Percentiles rank a stretch among this genome's conserved stretches.
These are phyloP conservation scores for Syzygium aromaticum DNA, from an alignment of 345 rosid genomes.

Conservation along the genomic window DNA sequence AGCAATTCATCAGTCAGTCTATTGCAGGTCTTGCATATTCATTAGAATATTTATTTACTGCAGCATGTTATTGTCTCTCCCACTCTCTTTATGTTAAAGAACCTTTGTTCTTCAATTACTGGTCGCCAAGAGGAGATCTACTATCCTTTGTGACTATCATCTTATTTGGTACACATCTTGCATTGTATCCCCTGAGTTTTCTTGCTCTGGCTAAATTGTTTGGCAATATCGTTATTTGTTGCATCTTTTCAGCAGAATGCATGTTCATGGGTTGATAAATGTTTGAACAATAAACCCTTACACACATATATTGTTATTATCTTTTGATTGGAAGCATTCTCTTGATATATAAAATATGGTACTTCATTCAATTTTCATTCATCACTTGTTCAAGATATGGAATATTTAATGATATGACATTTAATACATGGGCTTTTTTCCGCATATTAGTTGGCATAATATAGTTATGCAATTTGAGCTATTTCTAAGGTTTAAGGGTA, in stretches of 20 bases:
- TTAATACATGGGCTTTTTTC: background rate
- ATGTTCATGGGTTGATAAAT: background rate
- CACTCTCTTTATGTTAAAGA: background rate
- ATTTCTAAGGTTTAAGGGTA: background rate
- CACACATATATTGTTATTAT: background rate
- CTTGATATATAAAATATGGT: background rate
- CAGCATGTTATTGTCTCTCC: background rate
- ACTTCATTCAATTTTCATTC: background rate
- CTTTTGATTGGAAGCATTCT: background rate
- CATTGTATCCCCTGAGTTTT: background rate
- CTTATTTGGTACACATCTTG: background rate
- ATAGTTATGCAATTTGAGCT: background rate
- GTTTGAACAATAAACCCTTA: background rate
- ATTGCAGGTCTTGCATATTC: background rate
- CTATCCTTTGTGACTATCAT: background rate
- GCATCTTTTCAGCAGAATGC: background rate
- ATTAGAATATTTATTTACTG: background rate
- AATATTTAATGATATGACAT: background rate
- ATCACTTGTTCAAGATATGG: background rate
- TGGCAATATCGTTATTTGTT: background rate
- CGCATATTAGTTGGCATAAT: background rate
- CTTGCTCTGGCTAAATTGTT: background rate
- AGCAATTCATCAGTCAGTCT: background rate
- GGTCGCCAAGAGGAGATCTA: background rate
- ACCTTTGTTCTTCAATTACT: background rate